A percentile compares a stretch with the other conserved stretches of the same genome.
Evolutionary conservation across 345 rosid species (phyloP).

Genomic region (Isatis tinctoria): DNA sequence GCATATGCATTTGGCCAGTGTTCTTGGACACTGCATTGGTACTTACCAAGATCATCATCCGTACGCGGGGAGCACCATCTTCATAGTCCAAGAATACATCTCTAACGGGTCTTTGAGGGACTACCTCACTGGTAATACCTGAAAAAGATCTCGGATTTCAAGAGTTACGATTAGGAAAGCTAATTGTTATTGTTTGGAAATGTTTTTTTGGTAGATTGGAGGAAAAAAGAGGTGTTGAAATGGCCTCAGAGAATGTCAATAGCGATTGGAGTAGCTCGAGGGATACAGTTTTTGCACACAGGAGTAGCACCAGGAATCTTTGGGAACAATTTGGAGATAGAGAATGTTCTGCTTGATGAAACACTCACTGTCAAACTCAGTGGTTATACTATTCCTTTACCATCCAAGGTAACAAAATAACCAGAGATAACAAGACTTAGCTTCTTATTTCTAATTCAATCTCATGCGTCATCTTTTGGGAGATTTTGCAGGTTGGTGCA

Average conservation of each 20-base stretch:
- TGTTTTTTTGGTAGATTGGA: constrained; percentile 51
- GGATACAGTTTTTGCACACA: constrained; percentile 86
- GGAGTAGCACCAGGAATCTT: constrained; percentile 80
- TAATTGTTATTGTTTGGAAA: neutral
- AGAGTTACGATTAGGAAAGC: neutral
- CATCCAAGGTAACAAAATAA: constrained; percentile 51
- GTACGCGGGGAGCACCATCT: constrained; percentile 44
- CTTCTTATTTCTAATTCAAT: neutral
- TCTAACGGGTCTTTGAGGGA: constrained; percentile 64
- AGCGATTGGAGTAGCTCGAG: constrained; percentile 76
- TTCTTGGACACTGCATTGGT: constrained; percentile 79
- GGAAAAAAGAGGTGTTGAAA: constrained; percentile 67
- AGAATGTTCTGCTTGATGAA: constrained; percentile 69
- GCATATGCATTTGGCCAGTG: constrained; percentile 75
- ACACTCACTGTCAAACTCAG: constrained; percentile 68
- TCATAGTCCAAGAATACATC: constrained; percentile 67
- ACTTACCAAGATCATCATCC: constrained; percentile 77
- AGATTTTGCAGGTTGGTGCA: constrained; percentile 43
- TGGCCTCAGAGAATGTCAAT: constrained; percentile 95
- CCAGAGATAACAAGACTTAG: neutral
- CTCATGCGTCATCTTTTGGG: neutral
- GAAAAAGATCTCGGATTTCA: neutral
- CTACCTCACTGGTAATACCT: constrained; percentile 59
- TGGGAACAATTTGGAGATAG: constrained; percentile 71
- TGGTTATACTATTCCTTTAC: constrained; percentile 64